Conservation (phyloP, 768 basidiomycete species). For the Phallus indusiatus region DNA sequence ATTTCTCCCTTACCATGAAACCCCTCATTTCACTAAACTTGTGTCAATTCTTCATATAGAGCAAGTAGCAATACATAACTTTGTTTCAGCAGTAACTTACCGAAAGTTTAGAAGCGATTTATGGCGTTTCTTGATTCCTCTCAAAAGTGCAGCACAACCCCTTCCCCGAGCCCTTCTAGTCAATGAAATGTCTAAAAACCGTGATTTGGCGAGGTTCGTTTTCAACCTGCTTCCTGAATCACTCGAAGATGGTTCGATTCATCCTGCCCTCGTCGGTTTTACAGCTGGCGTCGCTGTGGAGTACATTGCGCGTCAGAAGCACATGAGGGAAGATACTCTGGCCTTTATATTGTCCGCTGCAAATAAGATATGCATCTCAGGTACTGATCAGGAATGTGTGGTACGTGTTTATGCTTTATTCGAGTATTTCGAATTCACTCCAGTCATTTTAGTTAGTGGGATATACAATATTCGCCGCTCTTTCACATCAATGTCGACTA, state of each 20-base stretch:
- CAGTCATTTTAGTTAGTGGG: slow-evolving; percentile 47
- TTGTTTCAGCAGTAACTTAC: not conserved
- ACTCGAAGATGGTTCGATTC: slow-evolving; percentile 31
- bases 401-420: not conserved
- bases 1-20: slow-evolving; percentile 93
- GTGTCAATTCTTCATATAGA: slow-evolving; percentile 69
- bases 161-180: slow-evolving; percentile 67
- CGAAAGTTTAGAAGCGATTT: slow-evolving; percentile 39
- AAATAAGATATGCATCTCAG: slow-evolving; percentile 50
- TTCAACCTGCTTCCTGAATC: slow-evolving; percentile 48
- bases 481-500: slow-evolving; percentile 59
- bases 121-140: slow-evolving; percentile 64
- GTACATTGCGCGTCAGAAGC: slow-evolving; percentile 53
- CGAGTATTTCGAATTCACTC: not conserved
- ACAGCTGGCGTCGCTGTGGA: slow-evolving; percentile 73
- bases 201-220: slow-evolving; percentile 66
- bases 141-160: slow-evolving; percentile 67
- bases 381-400: slow-evolving; percentile 37
- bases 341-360: slow-evolving; percentile 54
- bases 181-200: slow-evolving; percentile 63
- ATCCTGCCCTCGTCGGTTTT: slow-evolving; percentile 74
- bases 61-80: slow-evolving; percentile 35
- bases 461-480: slow-evolving; percentile 60
- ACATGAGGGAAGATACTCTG: slow-evolving; percentile 54
- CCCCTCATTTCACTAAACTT: slow-evolving; percentile 90